phyloP scores from a whole-genome alignment of 768 basidiomycete genomes.

The Naganishia onofrii region DNA sequence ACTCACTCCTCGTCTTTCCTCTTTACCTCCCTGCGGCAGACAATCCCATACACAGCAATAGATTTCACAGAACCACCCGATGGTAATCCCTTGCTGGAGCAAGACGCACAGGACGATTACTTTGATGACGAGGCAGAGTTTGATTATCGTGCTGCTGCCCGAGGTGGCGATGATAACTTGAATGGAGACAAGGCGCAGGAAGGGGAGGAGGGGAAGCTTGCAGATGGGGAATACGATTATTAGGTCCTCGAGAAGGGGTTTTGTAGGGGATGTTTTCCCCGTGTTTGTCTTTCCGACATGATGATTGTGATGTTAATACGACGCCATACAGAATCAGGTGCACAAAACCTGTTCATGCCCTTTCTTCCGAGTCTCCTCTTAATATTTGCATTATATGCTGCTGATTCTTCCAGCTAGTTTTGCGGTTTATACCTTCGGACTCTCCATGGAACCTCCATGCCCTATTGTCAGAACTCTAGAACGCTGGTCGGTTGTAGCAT shows the following conservation, averaged over 20 bases:
- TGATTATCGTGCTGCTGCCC: slow-evolving; percentile 27
- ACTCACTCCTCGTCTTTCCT: not conserved
- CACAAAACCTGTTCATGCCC: no score
- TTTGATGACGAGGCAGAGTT: slow-evolving; percentile 45
- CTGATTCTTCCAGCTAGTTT: no score
- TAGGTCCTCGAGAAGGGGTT: not conserved
- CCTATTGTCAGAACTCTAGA: no score
- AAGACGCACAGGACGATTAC: slow-evolving; percentile 46
- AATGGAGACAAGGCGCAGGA: not conserved
- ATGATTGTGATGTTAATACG: no score
- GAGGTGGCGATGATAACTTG: not conserved
- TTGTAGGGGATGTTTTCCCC: no score
- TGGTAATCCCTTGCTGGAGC: slow-evolving; percentile 37
- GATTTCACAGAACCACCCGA: slow-evolving; percentile 45
- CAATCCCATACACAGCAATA: slow-evolving; percentile 42
- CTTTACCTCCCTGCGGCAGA: slow-evolving; percentile 33
- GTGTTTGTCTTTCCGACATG: no score
- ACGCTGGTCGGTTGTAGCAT: no score
- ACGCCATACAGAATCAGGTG: no score
- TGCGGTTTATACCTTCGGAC: no score
- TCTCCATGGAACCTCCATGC: no score
- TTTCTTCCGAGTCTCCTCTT: no score
- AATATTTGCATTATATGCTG: no score
- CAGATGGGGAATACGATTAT: slow-evolving; percentile 32
- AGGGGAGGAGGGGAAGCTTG: slow-evolving; percentile 7